Percentiles rank a stretch among this genome's conserved stretches.
Conservation (phyloP, 2,329 filamentous ascomycete genomes). For the Colletotrichum sp. region DNA sequence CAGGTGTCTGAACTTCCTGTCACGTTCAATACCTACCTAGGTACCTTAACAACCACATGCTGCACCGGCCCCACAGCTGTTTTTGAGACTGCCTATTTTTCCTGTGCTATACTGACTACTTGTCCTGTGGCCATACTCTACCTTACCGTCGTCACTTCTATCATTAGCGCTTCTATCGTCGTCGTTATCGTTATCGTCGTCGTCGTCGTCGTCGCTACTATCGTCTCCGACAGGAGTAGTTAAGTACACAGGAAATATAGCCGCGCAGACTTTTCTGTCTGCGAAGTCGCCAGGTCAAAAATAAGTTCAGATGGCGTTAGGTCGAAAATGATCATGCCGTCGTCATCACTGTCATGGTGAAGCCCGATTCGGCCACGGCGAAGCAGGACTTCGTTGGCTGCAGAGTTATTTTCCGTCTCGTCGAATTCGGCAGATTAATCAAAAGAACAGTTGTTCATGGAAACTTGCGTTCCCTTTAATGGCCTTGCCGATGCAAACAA, state of each 20-base stretch:
- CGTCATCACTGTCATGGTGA: background rate
- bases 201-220: too few relatives aligned
- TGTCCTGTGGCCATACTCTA: too few relatives aligned
- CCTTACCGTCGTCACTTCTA: too few relatives aligned
- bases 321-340: background rate
- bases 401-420: background rate
- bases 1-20: background rate
- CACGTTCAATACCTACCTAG: background rate
- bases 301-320: too few relatives aligned
- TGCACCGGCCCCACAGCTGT: background rate
- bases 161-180: too few relatives aligned
- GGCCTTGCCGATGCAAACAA: background rate
- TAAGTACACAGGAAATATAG: too few relatives aligned
- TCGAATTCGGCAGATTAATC: background rate
- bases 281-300: background rate
- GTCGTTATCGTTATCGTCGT: too few relatives aligned
- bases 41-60: background rate
- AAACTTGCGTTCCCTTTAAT: background rate
- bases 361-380: rapidly evolving
- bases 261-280: background rate
- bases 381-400: background rate
- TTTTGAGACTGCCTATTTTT: too few relatives aligned
- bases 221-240: too few relatives aligned
- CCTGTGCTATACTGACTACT: too few relatives aligned
- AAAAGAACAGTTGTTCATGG: rapidly evolving